phyloP scores from a whole-genome alignment of 805 yeast species.

The Barnettozyma salicaria region DNA sequence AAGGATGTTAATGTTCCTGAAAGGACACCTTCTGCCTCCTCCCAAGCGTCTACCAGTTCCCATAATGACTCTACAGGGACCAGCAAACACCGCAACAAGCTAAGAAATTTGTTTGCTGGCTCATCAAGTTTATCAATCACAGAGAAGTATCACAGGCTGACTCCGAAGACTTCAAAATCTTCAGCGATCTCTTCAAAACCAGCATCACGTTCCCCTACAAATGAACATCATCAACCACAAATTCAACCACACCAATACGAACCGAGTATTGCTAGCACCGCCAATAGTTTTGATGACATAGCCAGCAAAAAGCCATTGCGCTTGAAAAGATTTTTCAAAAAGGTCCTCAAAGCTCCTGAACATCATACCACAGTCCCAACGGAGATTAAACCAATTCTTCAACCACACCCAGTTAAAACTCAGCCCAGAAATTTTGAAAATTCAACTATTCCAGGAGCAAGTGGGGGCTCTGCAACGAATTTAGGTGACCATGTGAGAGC shows the following conservation, averaged over 20 bases:
- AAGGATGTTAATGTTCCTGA: slow-evolving; percentile 1
- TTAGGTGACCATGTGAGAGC: background rate
- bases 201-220: slow-evolving; percentile 21
- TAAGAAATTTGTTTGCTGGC: slow-evolving; percentile 8
- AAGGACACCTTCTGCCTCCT: slow-evolving; percentile 6
- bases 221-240: slow-evolving; percentile 15
- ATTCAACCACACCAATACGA: slow-evolving; percentile 8
- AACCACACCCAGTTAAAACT: slow-evolving; percentile 1
- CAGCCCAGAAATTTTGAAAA: no score
- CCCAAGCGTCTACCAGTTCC: slow-evolving; percentile 8
- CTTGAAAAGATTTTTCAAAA: slow-evolving; percentile 49
- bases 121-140: slow-evolving; percentile 1
- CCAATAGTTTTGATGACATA: slow-evolving; percentile 1
- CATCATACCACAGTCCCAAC: slow-evolving; percentile 2
- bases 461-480: background rate
- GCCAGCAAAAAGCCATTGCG: slow-evolving; percentile 20
- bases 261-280: slow-evolving; percentile 1
- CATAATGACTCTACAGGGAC: slow-evolving; percentile 6
- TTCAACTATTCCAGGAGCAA: background rate
- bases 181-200: slow-evolving; percentile 21
- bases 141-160: slow-evolving; percentile 9
- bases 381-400: slow-evolving; percentile 14
- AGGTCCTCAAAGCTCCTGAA: slow-evolving; percentile 26
- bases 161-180: slow-evolving; percentile 25
- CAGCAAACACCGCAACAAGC: slow-evolving; percentile 7